Conservation (phyloP, 1,284 basidiomycete species). For the Xanthoconium separans region DNA sequence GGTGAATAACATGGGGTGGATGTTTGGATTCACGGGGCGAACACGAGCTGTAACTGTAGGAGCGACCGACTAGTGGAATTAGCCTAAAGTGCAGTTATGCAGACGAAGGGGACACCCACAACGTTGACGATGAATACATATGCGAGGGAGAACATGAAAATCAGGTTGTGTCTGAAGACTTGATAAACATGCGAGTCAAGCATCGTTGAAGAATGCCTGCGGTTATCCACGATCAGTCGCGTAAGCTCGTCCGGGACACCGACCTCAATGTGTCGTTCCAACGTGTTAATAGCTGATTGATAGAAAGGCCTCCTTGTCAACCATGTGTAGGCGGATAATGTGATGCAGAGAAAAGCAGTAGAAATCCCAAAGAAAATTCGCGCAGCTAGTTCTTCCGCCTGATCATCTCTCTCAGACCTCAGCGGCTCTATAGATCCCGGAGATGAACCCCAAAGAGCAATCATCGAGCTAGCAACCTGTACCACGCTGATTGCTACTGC, state of each 20-base stretch:
- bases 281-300: neutral
- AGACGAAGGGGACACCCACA: neutral
- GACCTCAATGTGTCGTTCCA: neutral
- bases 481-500: neutral
- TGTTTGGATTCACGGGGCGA: neutral
- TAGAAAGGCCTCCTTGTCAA: neutral
- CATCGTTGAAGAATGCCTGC: neutral
- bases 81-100: neutral
- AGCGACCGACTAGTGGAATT: neutral
- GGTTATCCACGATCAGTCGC: neutral
- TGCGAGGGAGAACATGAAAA: conserved; percentile 2
- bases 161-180: neutral
- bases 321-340: neutral
- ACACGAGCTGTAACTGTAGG: neutral
- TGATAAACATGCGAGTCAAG: neutral
- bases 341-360: neutral
- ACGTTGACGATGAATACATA: neutral
- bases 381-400: neutral
- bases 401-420: neutral
- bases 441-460: neutral
- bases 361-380: neutral
- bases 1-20: conserved; percentile 1
- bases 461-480: neutral
- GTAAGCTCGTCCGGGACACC: neutral
- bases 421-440: neutral